Evolutionary conservation across 192 early-diverging fungal species (phyloP).

Genomic region (Phycomyces blakesleeanus): DNA sequence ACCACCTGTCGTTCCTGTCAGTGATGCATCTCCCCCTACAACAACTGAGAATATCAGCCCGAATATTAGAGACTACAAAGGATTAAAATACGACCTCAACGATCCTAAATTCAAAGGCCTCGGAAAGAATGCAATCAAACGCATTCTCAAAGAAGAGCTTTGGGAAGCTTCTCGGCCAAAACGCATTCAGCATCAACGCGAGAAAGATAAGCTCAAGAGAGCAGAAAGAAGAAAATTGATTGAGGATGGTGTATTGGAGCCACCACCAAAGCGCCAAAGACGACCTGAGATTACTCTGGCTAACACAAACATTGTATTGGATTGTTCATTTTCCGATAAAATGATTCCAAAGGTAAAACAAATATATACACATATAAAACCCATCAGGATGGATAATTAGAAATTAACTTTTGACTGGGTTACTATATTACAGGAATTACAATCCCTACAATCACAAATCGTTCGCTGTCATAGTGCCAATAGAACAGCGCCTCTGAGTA

Average conservation of each 20-base stretch:
- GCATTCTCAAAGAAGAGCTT: conserved; percentile 57
- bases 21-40: neutral
- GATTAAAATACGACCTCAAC: conserved; percentile 21
- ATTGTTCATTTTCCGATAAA: conserved; percentile 72
- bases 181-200: conserved; percentile 43
- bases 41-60: neutral
- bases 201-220: conserved; percentile 44
- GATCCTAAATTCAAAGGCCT: conserved; percentile 44
- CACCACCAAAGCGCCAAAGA: conserved; percentile 41
- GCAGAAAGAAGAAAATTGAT: conserved; percentile 49
- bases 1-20: neutral
- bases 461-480: conserved; percentile 73
- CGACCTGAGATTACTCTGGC: conserved; percentile 44
- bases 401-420: too few species aligned
- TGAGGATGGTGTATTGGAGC: conserved; percentile 34
- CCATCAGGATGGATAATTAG: too few species aligned
- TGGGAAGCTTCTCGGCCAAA: conserved; percentile 47
- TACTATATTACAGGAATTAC: conserved; percentile 52
- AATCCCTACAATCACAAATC: conserved; percentile 69
- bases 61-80: conserved; percentile 8
- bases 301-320: conserved; percentile 65
- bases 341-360: conserved; percentile 71
- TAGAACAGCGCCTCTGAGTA: conserved; percentile 41
- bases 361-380: conserved; percentile 1
- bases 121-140: conserved; percentile 74